phyloP scores from a whole-genome alignment of 2,329 filamentous ascomycete genomes.

The Ilyonectria mors-panacis region DNA sequence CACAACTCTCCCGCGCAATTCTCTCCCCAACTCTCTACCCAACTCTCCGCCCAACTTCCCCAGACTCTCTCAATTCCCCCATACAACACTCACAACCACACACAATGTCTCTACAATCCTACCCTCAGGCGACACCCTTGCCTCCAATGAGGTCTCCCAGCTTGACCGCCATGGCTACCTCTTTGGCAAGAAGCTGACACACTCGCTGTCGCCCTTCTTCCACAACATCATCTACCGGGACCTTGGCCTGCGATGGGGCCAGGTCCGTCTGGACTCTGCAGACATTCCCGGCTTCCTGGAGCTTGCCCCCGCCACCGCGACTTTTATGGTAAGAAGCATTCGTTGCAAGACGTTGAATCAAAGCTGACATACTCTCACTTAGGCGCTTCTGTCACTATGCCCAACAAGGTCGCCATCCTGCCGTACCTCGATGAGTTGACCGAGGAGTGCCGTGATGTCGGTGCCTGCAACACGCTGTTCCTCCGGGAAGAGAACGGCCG shows the following conservation, averaged over 20 bases:
- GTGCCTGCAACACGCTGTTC: slow-evolving; percentile 87
- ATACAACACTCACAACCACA: background rate
- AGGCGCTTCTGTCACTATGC: slow-evolving; percentile 86
- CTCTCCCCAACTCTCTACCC: background rate
- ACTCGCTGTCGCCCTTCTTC: slow-evolving; percentile 69
- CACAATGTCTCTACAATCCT: slow-evolving; percentile 40
- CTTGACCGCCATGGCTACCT: slow-evolving; percentile 67
- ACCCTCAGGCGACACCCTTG: slow-evolving; percentile 44
- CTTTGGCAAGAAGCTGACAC: slow-evolving; percentile 70
- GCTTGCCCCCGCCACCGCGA: slow-evolving; percentile 68
- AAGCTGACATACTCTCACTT: background rate
- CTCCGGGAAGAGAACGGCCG: slow-evolving; percentile 66
- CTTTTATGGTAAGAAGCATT: slow-evolving; percentile 71
- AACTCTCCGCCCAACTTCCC: background rate
- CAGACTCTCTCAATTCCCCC: background rate
- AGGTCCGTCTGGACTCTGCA: slow-evolving; percentile 67
- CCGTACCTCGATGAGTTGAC: slow-evolving; percentile 81
- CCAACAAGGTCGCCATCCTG: slow-evolving; percentile 84
- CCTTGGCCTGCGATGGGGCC: slow-evolving; percentile 65
- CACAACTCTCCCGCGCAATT: background rate
- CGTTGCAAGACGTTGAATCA: background rate
- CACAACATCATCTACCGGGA: slow-evolving; percentile 69
- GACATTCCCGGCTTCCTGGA: slow-evolving; percentile 65
- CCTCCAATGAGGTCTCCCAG: slow-evolving; percentile 41
- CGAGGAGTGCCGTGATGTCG: slow-evolving; percentile 79